These are phyloP conservation scores for Leptomonas seymouri DNA, from an alignment of 208 protist species.

Conservation along the genomic window DNA sequence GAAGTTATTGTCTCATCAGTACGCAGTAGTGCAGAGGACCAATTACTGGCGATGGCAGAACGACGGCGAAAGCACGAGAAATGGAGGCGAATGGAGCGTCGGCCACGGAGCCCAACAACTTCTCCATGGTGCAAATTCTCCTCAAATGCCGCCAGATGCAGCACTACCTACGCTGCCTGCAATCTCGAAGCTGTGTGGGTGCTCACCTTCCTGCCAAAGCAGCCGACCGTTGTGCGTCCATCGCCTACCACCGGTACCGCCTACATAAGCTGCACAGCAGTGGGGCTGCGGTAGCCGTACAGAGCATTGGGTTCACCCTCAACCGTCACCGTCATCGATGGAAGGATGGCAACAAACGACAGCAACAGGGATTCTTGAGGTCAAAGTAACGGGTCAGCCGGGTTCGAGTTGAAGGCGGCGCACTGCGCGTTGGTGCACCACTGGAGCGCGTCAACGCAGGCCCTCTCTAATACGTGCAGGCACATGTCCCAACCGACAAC, in stretches of 20 bases:
- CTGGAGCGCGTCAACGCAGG: constrained; percentile 44
- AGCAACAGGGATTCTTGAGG: constrained; percentile 35
- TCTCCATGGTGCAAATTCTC: constrained; percentile 5
- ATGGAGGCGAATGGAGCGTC: constrained; percentile 49
- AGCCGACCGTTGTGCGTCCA: constrained; percentile 63
- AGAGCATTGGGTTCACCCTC: constrained; percentile 48
- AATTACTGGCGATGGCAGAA: not conserved
- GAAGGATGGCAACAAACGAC: constrained; percentile 49
- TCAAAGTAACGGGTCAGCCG: constrained; percentile 56
- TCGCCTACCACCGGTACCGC: constrained; percentile 70
- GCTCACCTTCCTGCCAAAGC: constrained; percentile 58
- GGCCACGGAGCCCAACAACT: constrained; percentile 48
- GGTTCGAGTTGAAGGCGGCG: constrained; percentile 71
- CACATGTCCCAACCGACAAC: constrained; percentile 61
- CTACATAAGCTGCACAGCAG: constrained; percentile 55
- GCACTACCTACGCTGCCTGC: constrained; percentile 48
- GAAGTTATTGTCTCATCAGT: too few relatives aligned
- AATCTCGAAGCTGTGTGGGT: constrained; percentile 56
- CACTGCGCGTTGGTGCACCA: constrained; percentile 33
- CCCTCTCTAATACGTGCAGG: constrained; percentile 66
- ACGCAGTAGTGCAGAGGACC: too few relatives aligned
- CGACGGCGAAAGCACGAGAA: not conserved
- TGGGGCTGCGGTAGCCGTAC: constrained; percentile 57
- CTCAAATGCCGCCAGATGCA: constrained; percentile 40
- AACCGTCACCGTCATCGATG: constrained; percentile 34